Evolutionary conservation across 2,329 filamentous ascomycete genomes (phyloP).

Genomic region (Pseudocercospora eumusae): DNA sequence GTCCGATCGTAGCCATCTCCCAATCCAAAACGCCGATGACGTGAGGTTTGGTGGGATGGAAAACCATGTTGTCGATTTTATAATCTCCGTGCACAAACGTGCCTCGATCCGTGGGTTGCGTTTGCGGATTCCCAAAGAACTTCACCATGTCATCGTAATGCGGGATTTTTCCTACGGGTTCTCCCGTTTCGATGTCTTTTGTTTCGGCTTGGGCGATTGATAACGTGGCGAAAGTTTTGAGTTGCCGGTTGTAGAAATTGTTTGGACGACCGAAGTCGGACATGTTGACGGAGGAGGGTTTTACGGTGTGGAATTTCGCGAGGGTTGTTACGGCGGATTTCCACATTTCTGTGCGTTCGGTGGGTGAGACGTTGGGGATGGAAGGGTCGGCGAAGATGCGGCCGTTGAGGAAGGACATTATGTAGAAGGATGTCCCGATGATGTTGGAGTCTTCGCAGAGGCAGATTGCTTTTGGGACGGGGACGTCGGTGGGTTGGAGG

Average conservation of each 20-base stretch:
- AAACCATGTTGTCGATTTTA: conserved; percentile 70
- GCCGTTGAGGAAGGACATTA: conserved; percentile 94
- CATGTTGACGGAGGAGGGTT: conserved; percentile 66
- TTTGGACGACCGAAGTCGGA: conserved; percentile 69
- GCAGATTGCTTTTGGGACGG: conserved; percentile 78
- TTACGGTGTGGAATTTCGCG: conserved; percentile 78
- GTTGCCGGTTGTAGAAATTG: conserved; percentile 84
- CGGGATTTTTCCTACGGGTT: conserved; percentile 77
- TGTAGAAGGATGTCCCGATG: conserved; percentile 90
- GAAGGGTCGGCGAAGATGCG: conserved; percentile 88
- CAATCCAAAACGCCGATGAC: conserved; percentile 95
- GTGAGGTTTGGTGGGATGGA: conserved; percentile 81
- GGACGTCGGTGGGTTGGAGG: conserved; percentile 74
- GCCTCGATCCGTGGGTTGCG: conserved; percentile 74
- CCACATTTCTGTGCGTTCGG: conserved; percentile 80
- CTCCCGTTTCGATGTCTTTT: conserved; percentile 73
- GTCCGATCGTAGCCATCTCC: conserved; percentile 98
- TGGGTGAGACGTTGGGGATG: conserved; percentile 69
- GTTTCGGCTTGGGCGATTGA: conserved; percentile 74
- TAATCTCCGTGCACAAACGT: conserved; percentile 92
- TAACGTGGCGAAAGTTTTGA: conserved; percentile 78
- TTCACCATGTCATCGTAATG: conserved; percentile 76
- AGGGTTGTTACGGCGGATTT: conserved; percentile 78
- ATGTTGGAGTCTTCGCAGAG: conserved; percentile 81
- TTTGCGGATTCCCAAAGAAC: conserved; percentile 70